Conservation (phyloP, 2,329 filamentous ascomycete genomes). For the Endothia cerciana region DNA sequence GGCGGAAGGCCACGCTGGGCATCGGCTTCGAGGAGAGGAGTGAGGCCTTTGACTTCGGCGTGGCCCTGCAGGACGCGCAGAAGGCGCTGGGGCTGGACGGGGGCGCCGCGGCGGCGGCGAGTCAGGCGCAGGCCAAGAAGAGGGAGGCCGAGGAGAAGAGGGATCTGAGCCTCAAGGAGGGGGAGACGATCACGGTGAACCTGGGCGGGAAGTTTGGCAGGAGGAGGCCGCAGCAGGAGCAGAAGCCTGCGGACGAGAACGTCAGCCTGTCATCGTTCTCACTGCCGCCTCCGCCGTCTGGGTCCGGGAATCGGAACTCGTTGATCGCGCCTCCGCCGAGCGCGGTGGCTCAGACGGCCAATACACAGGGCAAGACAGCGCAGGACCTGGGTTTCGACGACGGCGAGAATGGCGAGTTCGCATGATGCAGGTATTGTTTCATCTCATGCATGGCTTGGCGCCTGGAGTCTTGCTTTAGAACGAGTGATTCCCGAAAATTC, state of each 20-base stretch:
- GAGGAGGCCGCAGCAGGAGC: constrained; percentile 40
- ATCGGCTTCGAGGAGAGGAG: constrained; percentile 86
- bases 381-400: constrained; percentile 82
- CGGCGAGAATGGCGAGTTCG: constrained; percentile 86
- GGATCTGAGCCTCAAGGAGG: constrained; percentile 86
- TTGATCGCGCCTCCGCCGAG: constrained; percentile 65
- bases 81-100: constrained; percentile 68
- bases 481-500: neutral
- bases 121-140: constrained; percentile 40
- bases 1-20: constrained; percentile 78
- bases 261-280: constrained; percentile 63
- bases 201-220: constrained; percentile 63
- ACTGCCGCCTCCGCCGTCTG: constrained; percentile 70
- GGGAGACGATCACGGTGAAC: constrained; percentile 85
- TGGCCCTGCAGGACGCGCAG: constrained; percentile 77
- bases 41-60: constrained; percentile 84
- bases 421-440: constrained; percentile 38
- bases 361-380: constrained; percentile 60
- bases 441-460: constrained; percentile 7
- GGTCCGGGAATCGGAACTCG: constrained; percentile 38
- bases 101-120: constrained; percentile 37
- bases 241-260: constrained; percentile 38
- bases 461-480: neutral
- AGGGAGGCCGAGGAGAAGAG: constrained; percentile 59
- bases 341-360: constrained; percentile 64